Evolutionary conservation across 169 alveolate genomes (phyloP).

Genomic region (Cryptosporidium bovis): DNA sequence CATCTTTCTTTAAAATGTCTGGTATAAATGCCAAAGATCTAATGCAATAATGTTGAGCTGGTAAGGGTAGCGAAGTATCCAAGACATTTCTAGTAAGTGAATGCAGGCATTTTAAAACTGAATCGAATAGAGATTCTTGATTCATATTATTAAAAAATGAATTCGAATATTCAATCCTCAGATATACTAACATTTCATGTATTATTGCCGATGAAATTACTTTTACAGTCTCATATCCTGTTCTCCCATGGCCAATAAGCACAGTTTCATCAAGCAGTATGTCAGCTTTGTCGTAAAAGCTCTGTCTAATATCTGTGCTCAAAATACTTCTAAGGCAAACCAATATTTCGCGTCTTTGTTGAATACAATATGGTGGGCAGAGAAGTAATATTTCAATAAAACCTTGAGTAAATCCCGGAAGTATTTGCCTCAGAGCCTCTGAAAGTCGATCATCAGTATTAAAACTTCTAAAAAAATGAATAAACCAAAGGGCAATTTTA

Average conservation of each 20-base stretch:
- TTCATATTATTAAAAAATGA: conserved; percentile 30
- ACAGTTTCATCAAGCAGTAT: conserved; percentile 61
- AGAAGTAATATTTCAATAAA: conserved; percentile 44
- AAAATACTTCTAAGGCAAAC: conserved; percentile 65
- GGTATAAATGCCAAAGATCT: conserved; percentile 68
- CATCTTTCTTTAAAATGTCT: conserved; percentile 60
- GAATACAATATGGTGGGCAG: conserved; percentile 68
- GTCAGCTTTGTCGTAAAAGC: conserved; percentile 42
- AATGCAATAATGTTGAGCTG: conserved; percentile 74
- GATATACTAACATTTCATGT: conserved; percentile 54
- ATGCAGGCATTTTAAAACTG: conserved; percentile 51
- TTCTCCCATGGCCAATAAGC: conserved; percentile 64
- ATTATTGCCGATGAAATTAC: conserved; percentile 63
- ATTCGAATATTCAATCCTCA: conserved; percentile 35
- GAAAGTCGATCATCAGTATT: conserved; percentile 48
- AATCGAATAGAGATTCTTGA: conserved; percentile 41
- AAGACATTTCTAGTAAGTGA: conserved; percentile 63
- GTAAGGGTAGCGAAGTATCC: conserved; percentile 69
- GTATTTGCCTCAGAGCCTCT: conserved; percentile 69
- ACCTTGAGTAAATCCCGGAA: conserved; percentile 46
- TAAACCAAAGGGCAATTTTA: conserved; percentile 61
- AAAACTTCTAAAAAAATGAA: conserved; percentile 63
- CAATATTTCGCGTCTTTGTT: conserved; percentile 70
- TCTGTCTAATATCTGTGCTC: conserved; percentile 59
- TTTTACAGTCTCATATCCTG: conserved; percentile 70